Conservation (phyloP, 352 stramenopile genomes). For the Globisporangium splendens region DNA sequence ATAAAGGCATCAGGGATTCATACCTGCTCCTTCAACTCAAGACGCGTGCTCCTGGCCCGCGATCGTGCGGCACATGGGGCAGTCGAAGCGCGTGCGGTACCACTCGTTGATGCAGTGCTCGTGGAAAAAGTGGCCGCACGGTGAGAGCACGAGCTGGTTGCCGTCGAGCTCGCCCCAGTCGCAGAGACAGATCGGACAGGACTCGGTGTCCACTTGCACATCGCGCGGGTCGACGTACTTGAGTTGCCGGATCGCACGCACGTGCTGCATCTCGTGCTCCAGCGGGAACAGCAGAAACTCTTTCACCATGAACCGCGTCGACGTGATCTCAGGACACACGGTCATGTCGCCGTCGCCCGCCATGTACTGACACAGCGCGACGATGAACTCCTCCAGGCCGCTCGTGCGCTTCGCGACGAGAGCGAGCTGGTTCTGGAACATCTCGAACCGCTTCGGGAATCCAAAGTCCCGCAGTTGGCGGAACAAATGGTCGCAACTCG, state of each 20-base stretch:
- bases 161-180: conserved; percentile 83
- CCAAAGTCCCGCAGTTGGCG: conserved; percentile 63
- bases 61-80: conserved; percentile 85
- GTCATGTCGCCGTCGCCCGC: conserved; percentile 36
- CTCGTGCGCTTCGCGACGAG: conserved; percentile 62
- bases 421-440: conserved; percentile 66
- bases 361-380: conserved; percentile 74
- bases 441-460: conserved; percentile 68
- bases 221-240: conserved; percentile 84
- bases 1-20: no score
- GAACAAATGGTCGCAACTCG: conserved; percentile 48
- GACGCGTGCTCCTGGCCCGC: conserved; percentile 39
- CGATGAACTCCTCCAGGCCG: conserved; percentile 76
- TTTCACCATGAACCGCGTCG: conserved; percentile 70
- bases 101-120: conserved; percentile 88
- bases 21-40: conserved; percentile 2
- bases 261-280: conserved; percentile 77
- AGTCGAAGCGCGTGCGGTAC: conserved; percentile 86
- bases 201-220: conserved; percentile 76
- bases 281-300: conserved; percentile 82
- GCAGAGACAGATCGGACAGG: conserved; percentile 79
- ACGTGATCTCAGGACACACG: conserved; percentile 62
- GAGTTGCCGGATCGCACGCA: conserved; percentile 75
- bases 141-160: conserved; percentile 75
- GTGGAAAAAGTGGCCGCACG: conserved; percentile 85